Conservation (phyloP, 2,329 filamentous ascomycete species). For the Claviceps sp. region DNA sequence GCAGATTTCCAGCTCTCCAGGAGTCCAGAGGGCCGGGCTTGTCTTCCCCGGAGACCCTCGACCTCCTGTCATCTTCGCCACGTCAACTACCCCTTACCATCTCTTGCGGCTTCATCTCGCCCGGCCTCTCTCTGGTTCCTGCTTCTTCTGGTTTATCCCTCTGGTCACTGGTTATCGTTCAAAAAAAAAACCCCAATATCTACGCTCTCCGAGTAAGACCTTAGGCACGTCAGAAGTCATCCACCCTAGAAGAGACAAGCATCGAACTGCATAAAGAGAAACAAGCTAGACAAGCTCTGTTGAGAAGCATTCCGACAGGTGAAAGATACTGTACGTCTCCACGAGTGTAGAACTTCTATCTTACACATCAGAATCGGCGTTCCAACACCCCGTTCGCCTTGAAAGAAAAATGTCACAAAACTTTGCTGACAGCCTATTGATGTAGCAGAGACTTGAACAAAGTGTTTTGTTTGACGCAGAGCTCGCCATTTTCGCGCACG, state of each 20-base stretch:
- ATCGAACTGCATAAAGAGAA: constrained; percentile 1
- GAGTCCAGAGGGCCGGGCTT: too few relatives aligned
- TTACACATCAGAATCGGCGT: background rate
- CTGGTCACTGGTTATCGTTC: constrained; percentile 26
- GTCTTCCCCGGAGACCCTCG: constrained; percentile 24
- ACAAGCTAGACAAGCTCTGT: background rate
- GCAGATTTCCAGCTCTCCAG: too few relatives aligned
- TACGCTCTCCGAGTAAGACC: constrained; percentile 24
- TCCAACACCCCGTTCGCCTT: too few relatives aligned
- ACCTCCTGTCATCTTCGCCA: constrained; percentile 20
- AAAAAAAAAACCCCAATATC: constrained; percentile 9
- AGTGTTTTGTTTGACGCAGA: background rate
- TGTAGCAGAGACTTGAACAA: background rate
- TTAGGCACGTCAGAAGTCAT: constrained; percentile 19
- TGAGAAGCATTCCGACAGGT: background rate
- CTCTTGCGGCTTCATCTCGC: constrained; percentile 12
- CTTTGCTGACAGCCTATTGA: background rate
- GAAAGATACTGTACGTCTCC: background rate
- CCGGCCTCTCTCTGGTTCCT: constrained; percentile 15
- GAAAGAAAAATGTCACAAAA: background rate
- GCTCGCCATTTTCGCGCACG: background rate
- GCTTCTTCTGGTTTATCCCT: constrained; percentile 26
- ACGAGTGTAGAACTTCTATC: background rate
- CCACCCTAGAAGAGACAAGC: background rate
- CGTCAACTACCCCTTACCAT: constrained; percentile 13